A percentile compares a stretch with the other conserved stretches of the same genome.
phyloP scores from a whole-genome alignment of 176 grass and related monocot genomes.

The Oryza coarctata region DNA sequence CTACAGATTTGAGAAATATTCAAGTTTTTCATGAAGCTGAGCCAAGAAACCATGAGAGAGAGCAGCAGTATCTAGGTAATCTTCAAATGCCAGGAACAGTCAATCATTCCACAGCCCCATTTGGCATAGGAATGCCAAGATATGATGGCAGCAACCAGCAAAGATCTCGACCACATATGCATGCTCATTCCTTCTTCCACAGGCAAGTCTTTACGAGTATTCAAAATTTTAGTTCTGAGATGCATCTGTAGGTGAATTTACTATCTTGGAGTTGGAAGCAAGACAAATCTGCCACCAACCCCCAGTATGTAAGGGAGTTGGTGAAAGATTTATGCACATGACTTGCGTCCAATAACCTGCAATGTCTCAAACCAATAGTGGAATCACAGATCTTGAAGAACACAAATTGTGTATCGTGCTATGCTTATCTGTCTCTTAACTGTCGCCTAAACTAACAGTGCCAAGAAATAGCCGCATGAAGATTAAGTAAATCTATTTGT shows the following conservation, averaged over 20 bases:
- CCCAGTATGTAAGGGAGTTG: neutral
- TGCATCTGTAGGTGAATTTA: neutral
- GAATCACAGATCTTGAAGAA: neutral
- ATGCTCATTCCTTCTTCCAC: slow-evolving; percentile 33
- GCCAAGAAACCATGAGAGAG: slow-evolving; percentile 38
- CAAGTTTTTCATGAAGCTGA: slow-evolving; percentile 44
- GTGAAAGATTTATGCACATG: neutral
- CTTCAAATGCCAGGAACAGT: slow-evolving; percentile 23
- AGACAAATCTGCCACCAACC: neutral
- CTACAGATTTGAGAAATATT: slow-evolving; percentile 32
- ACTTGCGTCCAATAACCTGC: neutral
- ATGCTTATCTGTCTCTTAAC: neutral
- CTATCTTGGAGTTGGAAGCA: slow-evolving; percentile 2
- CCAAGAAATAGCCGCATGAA: neutral
- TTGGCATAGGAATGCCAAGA: slow-evolving; percentile 35
- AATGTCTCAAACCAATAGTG: neutral
- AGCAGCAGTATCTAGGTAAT: slow-evolving; percentile 23
- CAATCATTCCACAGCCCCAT: slow-evolving; percentile 32
- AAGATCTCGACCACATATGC: slow-evolving; percentile 30
- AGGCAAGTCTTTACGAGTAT: slow-evolving; percentile 12
- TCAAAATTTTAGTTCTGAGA: neutral
- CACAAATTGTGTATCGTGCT: neutral
- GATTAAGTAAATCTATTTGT: neutral
- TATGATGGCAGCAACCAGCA: slow-evolving; percentile 36
- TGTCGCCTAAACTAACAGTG: neutral